Evolutionary conservation across 1,284 basidiomycete species (phyloP).

Genomic region (Cryptococcus hybrid): DNA sequence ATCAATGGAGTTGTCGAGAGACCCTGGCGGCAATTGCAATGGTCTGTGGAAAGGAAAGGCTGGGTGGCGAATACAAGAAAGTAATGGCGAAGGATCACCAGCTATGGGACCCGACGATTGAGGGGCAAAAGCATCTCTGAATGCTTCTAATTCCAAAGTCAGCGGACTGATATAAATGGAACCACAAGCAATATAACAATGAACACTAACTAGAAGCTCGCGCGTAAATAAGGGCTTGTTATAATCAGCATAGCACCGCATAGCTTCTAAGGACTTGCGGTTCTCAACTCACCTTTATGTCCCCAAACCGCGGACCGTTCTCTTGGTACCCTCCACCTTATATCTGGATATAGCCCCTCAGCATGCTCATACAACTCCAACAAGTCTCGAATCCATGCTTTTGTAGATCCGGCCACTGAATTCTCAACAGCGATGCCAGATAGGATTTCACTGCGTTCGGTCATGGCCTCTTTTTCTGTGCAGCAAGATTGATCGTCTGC

Average conservation of each 20-base stretch:
- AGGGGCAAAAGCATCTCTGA: conserved; percentile 14
- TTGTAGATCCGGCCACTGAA: conserved; percentile 25
- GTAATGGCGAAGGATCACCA: too few species aligned
- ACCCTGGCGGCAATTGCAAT: too few species aligned
- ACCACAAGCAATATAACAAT: conserved; percentile 19
- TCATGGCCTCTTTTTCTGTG: too few species aligned
- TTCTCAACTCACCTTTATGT: conserved; percentile 40
- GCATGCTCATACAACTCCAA: conserved; percentile 70
- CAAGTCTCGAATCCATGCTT: conserved; percentile 74
- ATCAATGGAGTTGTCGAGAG: too few species aligned
- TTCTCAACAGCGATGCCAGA: not conserved
- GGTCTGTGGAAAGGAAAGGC: too few species aligned
- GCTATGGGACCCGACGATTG: too few species aligned
- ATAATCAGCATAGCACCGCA: not conserved
- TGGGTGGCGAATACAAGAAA: too few species aligned
- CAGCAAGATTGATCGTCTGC: too few species aligned
- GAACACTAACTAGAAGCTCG: conserved; percentile 64
- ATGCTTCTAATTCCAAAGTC: conserved; percentile 6
- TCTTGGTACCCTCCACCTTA: conserved; percentile 16
- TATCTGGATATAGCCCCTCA: conserved; percentile 55
- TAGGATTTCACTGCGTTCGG: too few species aligned
- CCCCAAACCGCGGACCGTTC: conserved; percentile 39
- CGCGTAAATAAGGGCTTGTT: conserved; percentile 85
- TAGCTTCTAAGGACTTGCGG: not conserved
- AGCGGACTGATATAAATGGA: conserved; percentile 23